Conservation (phyloP, 768 basidiomycete species). For the Boletus edulis region DNA sequence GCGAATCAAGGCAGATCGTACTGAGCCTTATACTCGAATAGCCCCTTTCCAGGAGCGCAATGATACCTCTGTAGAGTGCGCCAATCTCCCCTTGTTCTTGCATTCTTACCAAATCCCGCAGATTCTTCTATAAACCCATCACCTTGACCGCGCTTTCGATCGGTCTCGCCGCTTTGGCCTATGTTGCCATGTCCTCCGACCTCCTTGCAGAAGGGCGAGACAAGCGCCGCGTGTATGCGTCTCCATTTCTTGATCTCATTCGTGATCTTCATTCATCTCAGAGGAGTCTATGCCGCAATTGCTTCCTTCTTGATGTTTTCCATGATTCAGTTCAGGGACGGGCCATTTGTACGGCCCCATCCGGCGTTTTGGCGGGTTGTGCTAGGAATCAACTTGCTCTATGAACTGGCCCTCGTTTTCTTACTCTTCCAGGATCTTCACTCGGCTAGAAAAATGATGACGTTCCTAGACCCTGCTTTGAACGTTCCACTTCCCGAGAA, state of each 20-base stretch:
- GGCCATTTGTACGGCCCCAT: conserved; percentile 85
- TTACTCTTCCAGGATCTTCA: conserved; percentile 81
- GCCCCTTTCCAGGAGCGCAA: conserved; percentile 79
- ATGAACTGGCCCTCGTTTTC: conserved; percentile 81
- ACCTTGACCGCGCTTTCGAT: conserved; percentile 72
- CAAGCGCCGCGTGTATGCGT: conserved; percentile 73
- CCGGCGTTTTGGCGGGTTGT: conserved; percentile 84
- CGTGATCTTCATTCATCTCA: conserved; percentile 31
- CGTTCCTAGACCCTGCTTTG: conserved; percentile 67
- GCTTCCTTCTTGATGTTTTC: conserved; percentile 77
- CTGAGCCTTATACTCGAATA: conserved; percentile 81
- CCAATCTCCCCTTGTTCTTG: not conserved
- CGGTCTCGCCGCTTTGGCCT: conserved; percentile 68
- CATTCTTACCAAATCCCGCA: conserved; percentile 27
- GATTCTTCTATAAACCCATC: conserved; percentile 85
- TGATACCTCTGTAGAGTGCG: conserved; percentile 82
- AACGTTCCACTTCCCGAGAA: conserved; percentile 79
- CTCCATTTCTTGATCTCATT: not conserved
- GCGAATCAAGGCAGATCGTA: conserved; percentile 65
- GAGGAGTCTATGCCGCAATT: conserved; percentile 75
- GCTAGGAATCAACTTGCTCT: conserved; percentile 78
- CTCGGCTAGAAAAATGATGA: conserved; percentile 78
- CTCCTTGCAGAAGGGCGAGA: conserved; percentile 82
- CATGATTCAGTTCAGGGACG: conserved; percentile 87
- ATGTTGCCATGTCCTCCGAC: conserved; percentile 80